Conservation (phyloP, 768 basidiomycete species). For the Termitomyces sp. region DNA sequence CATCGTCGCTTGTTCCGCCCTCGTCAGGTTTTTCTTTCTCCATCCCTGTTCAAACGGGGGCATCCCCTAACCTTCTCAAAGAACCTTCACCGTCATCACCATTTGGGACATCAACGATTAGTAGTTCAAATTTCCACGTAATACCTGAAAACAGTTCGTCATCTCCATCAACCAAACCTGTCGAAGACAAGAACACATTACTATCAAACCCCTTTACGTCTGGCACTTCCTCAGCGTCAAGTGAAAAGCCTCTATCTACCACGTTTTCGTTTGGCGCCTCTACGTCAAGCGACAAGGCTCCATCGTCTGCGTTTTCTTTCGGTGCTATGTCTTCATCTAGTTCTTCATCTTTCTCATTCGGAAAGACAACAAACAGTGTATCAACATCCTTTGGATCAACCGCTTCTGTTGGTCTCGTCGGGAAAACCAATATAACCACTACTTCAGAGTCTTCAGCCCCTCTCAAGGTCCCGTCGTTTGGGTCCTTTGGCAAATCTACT, state of each 20-base stretch:
- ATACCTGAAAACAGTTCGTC: background rate
- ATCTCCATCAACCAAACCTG: background rate
- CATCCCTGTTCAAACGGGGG: background rate
- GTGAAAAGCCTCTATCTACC: background rate
- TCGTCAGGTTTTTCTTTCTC: constrained; percentile 10
- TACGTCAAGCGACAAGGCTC: background rate
- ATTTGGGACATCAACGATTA: background rate
- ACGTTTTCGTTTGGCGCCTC: background rate
- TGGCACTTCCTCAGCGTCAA: background rate
- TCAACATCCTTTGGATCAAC: background rate
- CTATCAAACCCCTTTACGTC: background rate
- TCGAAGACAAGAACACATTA: background rate
- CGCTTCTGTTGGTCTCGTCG: background rate
- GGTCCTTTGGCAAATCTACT: constrained; percentile 26
- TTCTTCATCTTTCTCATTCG: constrained; percentile 2
- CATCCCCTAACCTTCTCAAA: background rate
- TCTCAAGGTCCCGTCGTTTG: constrained; percentile 18
- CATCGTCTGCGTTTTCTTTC: constrained; percentile 4
- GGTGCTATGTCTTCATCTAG: background rate
- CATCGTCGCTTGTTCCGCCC: background rate
- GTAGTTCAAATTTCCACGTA: background rate
- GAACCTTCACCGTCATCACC: background rate
- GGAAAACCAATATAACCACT: background rate
- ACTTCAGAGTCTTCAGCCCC: constrained; percentile 1
- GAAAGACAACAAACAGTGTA: background rate